Evolutionary conservation across 2,329 filamentous ascomycete genomes (phyloP), one percentile per base, ranked within the genome.

Genomic region (Ceratocystiopsis minuta): DNA sequence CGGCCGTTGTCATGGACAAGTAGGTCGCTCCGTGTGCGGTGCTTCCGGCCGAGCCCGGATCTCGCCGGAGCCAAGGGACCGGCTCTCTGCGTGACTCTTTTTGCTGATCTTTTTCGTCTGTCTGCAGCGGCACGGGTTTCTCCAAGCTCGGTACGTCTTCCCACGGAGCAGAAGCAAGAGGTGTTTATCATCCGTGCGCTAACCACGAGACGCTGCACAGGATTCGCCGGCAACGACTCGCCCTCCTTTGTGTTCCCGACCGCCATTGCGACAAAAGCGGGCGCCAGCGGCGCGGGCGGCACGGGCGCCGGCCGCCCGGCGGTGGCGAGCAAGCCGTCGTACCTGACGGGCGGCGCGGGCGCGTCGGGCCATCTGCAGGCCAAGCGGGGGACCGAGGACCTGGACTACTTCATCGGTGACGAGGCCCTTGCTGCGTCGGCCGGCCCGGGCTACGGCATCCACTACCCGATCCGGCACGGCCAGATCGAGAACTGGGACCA

Each of bases 1-100:
- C 90, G 56, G 90, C 90, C 83, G 90, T 98, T 95, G 90, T 98
- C 85, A 98, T 98, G 88, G 90, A 98, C 90, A 98, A 98, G 90
- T 95, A 80, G 66, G 85, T 73, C 40, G 24, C 24, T 10, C 24
- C 5, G 16, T 14, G 16, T 28, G 24, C 4, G 20, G 20, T 20
- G 33, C 24, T 20, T 36, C n/a, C 20, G 16, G 15, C 28, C 41
- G 28, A 34, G 24, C 24, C 24, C 24, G 24, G 24, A 28, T 28
- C 24, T 10, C 6, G 24, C 24, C 24, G 9, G 24, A 28, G 7
- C 10, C 2, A 3, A 2, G 14, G 12, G 17, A 13, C 7, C 33
- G 12, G n/a, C 12, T n/a, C 6, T 24, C 5, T 32, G n/a, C 36
- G n/a, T 38, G 32, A 39, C 16, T 16, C 9, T n/a, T 16, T 52